Evolutionary conservation across 2,329 filamentous ascomycete genomes (phyloP), one percentile per base, ranked within the genome.

Genomic region (Myriosclerotinia curreyana): DNA sequence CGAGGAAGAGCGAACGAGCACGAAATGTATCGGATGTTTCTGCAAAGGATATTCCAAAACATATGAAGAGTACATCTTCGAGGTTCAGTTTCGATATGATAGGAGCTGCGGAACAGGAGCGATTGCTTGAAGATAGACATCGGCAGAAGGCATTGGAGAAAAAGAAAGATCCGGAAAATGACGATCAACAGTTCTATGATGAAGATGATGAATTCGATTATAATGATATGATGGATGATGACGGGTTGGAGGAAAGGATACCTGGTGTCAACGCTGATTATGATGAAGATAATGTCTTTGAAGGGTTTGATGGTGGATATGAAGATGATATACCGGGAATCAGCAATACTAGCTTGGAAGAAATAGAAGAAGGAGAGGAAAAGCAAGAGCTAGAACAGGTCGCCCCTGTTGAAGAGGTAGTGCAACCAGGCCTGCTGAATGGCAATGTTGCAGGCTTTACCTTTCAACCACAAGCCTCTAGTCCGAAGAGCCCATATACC

Each of bases 81-180:
- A 81, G 90, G 17, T 93, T 94, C 73, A 93, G 90, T 71, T 94
- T 94, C 71, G 90, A 93, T 71, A 90, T 92, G 80, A 83, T 87
- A 20, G 88, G 87, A 6, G 85, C 85, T 7, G 88, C 88, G 17
- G 82, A 84, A 65, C 81, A 87, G 70, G 86, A 88, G 74, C 88
- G 86, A 74, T 74, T 89, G 46, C 77, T 92, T 49, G 91, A 92
- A 74, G 90, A 91, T 69, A 83, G 86, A 55, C 89, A 92, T 74
- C 81, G 87, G 20, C 83, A 89, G 68, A 84, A 86, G 62, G 84
- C 87, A 66, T 78, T 86, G 38, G 86, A 88, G 65, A 87, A 83
- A 71, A 80, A 84, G 66, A 78, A 77, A 5, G 72, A 62, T 5
- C 42, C 42, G 25, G 72, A 76, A 6, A 74, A 78, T 49, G 69